phyloP scores from a whole-genome alignment of 1,284 basidiomycete genomes.

The Schizophyllum amplum region DNA sequence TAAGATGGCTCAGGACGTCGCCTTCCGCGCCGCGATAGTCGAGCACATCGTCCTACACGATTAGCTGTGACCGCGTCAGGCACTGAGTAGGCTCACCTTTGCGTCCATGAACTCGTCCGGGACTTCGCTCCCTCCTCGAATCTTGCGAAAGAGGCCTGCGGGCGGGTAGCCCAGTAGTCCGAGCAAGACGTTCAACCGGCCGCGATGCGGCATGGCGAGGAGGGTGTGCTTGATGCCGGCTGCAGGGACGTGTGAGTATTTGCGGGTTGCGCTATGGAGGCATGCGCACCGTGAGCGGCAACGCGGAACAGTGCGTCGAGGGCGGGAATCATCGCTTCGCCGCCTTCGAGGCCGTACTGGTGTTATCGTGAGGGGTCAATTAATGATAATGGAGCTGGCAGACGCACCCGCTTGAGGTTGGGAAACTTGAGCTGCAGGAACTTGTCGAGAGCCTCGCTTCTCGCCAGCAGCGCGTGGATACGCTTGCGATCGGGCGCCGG shows the following conservation, averaged over 20 bases:
- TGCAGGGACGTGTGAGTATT: constrained; percentile 16
- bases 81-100: no score
- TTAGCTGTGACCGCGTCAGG: no score
- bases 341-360: constrained; percentile 82
- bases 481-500: constrained; percentile 36
- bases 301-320: constrained; percentile 68
- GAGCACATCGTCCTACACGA: not conserved
- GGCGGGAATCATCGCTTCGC: constrained; percentile 85
- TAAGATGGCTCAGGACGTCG: constrained; percentile 82
- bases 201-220: constrained; percentile 79
- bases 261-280: not conserved
- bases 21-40: constrained; percentile 52
- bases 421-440: constrained; percentile 80
- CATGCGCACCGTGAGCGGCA: constrained; percentile 47
- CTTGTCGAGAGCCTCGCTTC: constrained; percentile 76
- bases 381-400: no score
- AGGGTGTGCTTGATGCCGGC: constrained; percentile 67
- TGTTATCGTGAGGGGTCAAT: no score
- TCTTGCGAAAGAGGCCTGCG: constrained; percentile 74
- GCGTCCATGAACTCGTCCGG: constrained; percentile 36
- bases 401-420: constrained; percentile 59
- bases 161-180: constrained; percentile 63
- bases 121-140: constrained; percentile 70
- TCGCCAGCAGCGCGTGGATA: constrained; percentile 62
- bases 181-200: constrained; percentile 83